Evolutionary conservation across 2,329 filamentous ascomycete species (phyloP).

Genomic region (Monilinia fructigena): DNA sequence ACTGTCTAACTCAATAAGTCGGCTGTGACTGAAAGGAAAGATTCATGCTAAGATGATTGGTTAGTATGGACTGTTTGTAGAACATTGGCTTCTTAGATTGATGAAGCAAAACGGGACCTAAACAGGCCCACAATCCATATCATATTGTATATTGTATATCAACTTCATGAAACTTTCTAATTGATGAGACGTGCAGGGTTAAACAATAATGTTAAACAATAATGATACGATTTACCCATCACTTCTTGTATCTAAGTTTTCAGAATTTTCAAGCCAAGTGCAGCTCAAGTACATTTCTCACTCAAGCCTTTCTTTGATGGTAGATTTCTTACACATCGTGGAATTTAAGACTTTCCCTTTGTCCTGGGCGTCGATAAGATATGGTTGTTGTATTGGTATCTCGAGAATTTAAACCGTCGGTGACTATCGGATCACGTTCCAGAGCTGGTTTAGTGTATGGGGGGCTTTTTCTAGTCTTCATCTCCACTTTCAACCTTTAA

Average conservation of each 20-base stretch:
- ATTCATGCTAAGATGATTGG: conserved; percentile 8
- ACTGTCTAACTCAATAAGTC: no score
- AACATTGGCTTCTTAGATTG: background rate
- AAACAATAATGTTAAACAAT: no score
- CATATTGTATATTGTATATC: background rate
- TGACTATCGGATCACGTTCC: background rate
- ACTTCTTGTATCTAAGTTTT: background rate
- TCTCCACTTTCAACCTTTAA: conserved; percentile 6
- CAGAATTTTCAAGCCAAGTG: background rate
- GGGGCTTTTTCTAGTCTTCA: background rate
- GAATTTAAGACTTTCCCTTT: background rate
- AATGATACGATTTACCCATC: no score
- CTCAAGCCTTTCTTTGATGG: no score
- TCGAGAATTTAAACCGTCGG: no score
- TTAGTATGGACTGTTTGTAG: background rate
- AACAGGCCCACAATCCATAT: no score
- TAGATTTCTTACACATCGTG: no score
- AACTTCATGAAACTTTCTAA: background rate
- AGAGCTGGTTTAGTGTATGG: background rate
- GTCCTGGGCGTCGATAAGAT: background rate
- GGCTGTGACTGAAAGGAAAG: no score
- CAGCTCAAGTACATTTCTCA: background rate
- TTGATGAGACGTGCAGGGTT: no score
- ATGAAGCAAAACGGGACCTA: no score
- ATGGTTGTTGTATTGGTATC: background rate